Evolutionary conservation across 2,329 filamentous ascomycete species (phyloP), one percentile per base, ranked within the genome.

Genomic region (Penicillium decumbens): DNA sequence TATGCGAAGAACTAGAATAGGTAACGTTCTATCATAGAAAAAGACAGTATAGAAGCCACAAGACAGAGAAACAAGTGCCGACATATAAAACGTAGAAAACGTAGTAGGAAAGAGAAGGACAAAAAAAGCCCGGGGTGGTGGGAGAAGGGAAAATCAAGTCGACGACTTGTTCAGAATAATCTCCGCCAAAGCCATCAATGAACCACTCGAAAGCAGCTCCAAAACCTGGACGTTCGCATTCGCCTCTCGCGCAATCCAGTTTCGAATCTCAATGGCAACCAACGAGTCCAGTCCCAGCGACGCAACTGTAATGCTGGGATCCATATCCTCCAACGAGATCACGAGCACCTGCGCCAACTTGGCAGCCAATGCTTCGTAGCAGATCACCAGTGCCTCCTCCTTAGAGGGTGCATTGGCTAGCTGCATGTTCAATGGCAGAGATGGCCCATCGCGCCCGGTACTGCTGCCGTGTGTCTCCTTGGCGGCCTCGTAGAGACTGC

Each of bases 331-430:
- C 2, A 65, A 55, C 43, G 75, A 74, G 51, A 79, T 70, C 69
- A 78, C 76, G 49, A 80, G 69, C 6, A 78, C 71, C 0, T 70
- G 69, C 0, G 77, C 72, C 4, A 80, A 64, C 62, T 78, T 80
- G 51, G 70, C 65, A 15, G 77, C 69, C 7, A 80, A 63, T 0
- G 75, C 77, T 8, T 70, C 62, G 54, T 70, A 72, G 5, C 77
- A 72, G 0, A 73, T 65, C 7, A 74, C 69, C 50, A 75, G 67
- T 12, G 77, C 77, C 48, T 78, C 76, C 4, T 72, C 70, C 5
- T 70, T 59, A 0, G 72, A 69, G 51, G 70, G 69, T 2, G 75
- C 71, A 8, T 65, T 67, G n/a, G 53, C 48, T 54, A 74, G 75
- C 20, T 79, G 63, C 0, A 72, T 68, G 32, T 75, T 72, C 58